Conservation (phyloP, 768 basidiomycete species). For the Chalciporus sphaerocephalus region DNA sequence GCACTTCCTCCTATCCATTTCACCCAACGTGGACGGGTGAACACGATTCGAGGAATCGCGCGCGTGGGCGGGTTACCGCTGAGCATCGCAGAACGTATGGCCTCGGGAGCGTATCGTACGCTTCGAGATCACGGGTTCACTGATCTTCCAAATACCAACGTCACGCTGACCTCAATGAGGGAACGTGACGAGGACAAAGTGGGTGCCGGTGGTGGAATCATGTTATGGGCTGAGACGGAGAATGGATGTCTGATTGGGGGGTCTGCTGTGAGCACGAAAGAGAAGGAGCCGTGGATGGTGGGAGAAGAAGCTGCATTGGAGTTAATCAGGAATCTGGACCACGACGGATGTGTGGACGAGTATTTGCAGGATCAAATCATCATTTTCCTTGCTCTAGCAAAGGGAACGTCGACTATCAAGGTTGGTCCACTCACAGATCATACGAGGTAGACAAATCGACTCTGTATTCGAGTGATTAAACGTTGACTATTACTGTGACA, state of each 20-base stretch:
- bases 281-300: conserved; percentile 40
- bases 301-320: conserved; percentile 61
- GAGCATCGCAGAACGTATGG: conserved; percentile 53
- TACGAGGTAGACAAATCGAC: conserved; percentile 51
- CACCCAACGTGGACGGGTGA: conserved; percentile 53
- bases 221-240: conserved; percentile 71
- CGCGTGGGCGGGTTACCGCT: conserved; percentile 65
- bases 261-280: conserved; percentile 58
- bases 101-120: conserved; percentile 43
- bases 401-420: conserved; percentile 55
- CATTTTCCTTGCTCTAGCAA: conserved; percentile 69
- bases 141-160: neutral
- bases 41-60: conserved; percentile 49
- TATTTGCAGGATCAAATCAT: conserved; percentile 73
- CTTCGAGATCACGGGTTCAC: conserved; percentile 39
- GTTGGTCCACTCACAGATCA: conserved; percentile 60
- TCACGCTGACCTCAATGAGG: conserved; percentile 41
- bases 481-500: conserved; percentile 14
- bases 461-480: neutral
- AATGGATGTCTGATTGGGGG: conserved; percentile 66
- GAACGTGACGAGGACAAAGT: conserved; percentile 43
- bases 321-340: conserved; percentile 50
- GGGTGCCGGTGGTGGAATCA: conserved; percentile 69
- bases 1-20: conserved; percentile 48
- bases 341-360: conserved; percentile 73